phyloP scores from a whole-genome alignment of 345 rosid species.

The Acer negundo region DNA sequence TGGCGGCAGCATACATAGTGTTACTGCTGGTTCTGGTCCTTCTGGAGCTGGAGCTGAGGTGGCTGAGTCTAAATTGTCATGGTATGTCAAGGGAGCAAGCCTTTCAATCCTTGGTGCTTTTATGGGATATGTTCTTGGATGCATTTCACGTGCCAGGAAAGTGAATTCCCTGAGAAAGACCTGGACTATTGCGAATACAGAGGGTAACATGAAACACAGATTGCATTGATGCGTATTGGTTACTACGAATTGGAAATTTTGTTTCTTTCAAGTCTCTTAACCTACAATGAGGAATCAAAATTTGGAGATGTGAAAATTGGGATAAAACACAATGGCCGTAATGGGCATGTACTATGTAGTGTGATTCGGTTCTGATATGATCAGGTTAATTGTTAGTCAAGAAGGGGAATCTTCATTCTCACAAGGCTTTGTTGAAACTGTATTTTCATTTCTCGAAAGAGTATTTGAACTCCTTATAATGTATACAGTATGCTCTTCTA shows the following conservation, averaged over 20 bases:
- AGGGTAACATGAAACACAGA: slow-evolving; percentile 38
- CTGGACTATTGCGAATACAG: slow-evolving; percentile 67
- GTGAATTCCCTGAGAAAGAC: slow-evolving; percentile 32
- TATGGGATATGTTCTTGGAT: slow-evolving; percentile 69
- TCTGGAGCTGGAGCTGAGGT: slow-evolving; percentile 13
- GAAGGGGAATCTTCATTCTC: neutral
- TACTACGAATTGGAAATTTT: neutral
- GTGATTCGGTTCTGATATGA: no score
- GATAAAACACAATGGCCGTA: neutral
- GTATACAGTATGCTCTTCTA: no score
- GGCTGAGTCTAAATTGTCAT: slow-evolving; percentile 39
- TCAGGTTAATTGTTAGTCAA: neutral
- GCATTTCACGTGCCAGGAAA: slow-evolving; percentile 54
- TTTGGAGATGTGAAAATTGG: slow-evolving; percentile 5
- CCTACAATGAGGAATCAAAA: neutral
- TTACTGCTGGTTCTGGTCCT: neutral
- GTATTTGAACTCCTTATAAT: no score
- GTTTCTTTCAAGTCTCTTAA: neutral
- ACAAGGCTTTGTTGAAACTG: neutral
- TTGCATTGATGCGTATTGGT: neutral
- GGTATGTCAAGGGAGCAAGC: slow-evolving; percentile 63
- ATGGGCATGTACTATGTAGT: neutral
- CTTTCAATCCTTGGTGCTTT: slow-evolving; percentile 64
- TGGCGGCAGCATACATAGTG: slow-evolving; percentile 4
- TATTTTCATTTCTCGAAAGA: neutral